Evolutionary conservation across 23 red algal genomes (phyloP), one percentile per base, ranked within the genome.

Genomic region (Gracilariopsis chorda): DNA sequence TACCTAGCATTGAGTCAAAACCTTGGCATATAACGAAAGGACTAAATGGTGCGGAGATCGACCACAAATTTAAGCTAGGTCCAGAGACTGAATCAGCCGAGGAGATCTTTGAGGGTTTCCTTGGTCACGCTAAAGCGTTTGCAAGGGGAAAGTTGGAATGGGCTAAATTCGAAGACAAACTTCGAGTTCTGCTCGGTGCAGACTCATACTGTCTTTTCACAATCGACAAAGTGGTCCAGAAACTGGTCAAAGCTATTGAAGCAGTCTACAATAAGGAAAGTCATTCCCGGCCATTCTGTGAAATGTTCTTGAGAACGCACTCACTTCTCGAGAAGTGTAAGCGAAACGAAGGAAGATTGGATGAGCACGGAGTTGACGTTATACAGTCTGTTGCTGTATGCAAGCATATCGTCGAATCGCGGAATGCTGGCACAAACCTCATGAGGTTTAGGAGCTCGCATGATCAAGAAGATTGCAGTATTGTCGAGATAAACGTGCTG

Each of bases 171-270:
- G 97, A 99, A 82, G 97, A 96, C 24, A 70, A 67, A 46, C 90
- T 90, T 25, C 87, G 97, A 51, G 83, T 81, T 32, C 43, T 99
- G n/a, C 51, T 99, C 12, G 97, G 97, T 27, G 57, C 97, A 45
- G 92, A 90, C 10, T 94, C 90, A 3, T 99, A 96, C 44, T 77
- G 82, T 33, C 45, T 99, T 34, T 94, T 94, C 56, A 96, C 93
- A 0, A 71, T 99, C 40, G 97, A 99, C 79, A 99, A 99, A 75
- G 45, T 78, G 21, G 40, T 99, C 32, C 57, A 79, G 41, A 93
- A 92, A 48, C 58, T 95, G 39, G 75, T 82, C 7, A 98, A 98
- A 53, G 92, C 93, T 48, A 80, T 95, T 6, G 60, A 51, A 55
- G 47, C 80, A 17, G 82, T 79, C 1, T 87, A 86, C 45, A 55